These are phyloP conservation scores for Irpex rosettiformis DNA, from an alignment of 1,284 basidiomycete genomes.

Conservation along the genomic window DNA sequence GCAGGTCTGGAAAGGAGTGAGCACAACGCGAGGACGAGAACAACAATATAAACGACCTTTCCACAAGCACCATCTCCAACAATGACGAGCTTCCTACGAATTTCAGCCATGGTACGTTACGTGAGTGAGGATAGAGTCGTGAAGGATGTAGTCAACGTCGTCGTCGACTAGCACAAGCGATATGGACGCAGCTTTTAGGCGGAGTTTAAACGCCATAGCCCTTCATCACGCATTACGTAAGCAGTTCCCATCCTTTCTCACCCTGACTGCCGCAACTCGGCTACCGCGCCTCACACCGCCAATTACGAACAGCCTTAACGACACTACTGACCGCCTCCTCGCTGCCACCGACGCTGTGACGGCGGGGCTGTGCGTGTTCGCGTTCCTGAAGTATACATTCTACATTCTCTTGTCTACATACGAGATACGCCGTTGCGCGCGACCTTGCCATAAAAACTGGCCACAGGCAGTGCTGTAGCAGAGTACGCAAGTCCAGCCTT, in stretches of 20 bases:
- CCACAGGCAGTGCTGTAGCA: constrained; percentile 20
- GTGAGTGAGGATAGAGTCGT: constrained; percentile 14
- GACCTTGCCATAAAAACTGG: not conserved
- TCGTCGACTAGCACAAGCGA: constrained; percentile 26
- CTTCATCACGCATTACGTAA: constrained; percentile 24
- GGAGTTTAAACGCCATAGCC: constrained; percentile 24
- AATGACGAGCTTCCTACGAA: constrained; percentile 53
- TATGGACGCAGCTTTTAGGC: constrained; percentile 28
- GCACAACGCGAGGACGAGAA: constrained; percentile 17
- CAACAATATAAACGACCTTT: constrained; percentile 34
- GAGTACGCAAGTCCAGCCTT: constrained; percentile 22
- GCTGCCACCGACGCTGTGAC: not conserved
- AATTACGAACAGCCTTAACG: not conserved
- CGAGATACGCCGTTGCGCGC: not conserved
- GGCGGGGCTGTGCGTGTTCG: not conserved
- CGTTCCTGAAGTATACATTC: not conserved
- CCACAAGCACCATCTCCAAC: constrained; percentile 61
- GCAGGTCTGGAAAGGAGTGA: constrained; percentile 42
- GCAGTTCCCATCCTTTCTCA: not conserved
- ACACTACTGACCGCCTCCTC: not conserved
- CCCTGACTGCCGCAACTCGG: not conserved
- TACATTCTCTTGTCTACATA: no score
- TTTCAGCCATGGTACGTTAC: constrained; percentile 36
- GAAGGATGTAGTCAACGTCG: constrained; percentile 17
- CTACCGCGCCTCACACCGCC: not conserved